phyloP scores from a whole-genome alignment of 2,329 filamentous ascomycete species.

The Lithohypha guttulata region DNA sequence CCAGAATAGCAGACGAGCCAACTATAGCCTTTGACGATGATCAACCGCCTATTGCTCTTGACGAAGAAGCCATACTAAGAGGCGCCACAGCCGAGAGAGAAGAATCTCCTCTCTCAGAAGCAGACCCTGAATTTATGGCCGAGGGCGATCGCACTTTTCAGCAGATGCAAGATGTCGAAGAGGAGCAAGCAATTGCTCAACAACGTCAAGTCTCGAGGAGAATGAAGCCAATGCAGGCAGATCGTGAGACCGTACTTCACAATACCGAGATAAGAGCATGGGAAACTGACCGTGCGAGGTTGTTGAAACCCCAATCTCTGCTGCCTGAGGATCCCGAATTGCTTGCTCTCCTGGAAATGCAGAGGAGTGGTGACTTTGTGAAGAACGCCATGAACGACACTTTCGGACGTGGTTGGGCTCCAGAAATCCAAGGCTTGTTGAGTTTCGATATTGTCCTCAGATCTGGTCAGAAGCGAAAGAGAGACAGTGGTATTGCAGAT shows the following conservation, averaged over 20 bases:
- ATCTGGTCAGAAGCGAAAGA: slow-evolving; percentile 81
- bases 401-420: slow-evolving; percentile 71
- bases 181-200: slow-evolving; percentile 43
- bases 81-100: slow-evolving; percentile 26
- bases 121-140: slow-evolving; percentile 40
- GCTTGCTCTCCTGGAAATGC: slow-evolving; percentile 80
- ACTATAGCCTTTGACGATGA: slow-evolving; percentile 46
- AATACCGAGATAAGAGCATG: slow-evolving; percentile 72
- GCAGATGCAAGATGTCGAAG: slow-evolving; percentile 39
- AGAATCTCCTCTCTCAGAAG: slow-evolving; percentile 45
- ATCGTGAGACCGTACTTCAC: slow-evolving; percentile 67
- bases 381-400: slow-evolving; percentile 75
- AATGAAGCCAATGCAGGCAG: slow-evolving; percentile 72
- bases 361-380: slow-evolving; percentile 82
- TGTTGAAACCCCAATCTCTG: slow-evolving; percentile 71
- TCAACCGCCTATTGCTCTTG: slow-evolving; percentile 29
- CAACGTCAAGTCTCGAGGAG: slow-evolving; percentile 67
- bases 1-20: slow-evolving; percentile 48
- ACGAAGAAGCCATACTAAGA: slow-evolving; percentile 40
- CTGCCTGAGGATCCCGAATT: slow-evolving; percentile 79
- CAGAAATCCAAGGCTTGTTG: slow-evolving; percentile 84
- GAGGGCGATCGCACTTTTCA: slow-evolving; percentile 56
- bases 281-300: slow-evolving; percentile 74
- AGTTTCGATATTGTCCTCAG: slow-evolving; percentile 71
- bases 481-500: slow-evolving; percentile 76